Evolutionary conservation across 768 basidiomycete species (phyloP).

Genomic region (Leucocoprinus leucothites): DNA sequence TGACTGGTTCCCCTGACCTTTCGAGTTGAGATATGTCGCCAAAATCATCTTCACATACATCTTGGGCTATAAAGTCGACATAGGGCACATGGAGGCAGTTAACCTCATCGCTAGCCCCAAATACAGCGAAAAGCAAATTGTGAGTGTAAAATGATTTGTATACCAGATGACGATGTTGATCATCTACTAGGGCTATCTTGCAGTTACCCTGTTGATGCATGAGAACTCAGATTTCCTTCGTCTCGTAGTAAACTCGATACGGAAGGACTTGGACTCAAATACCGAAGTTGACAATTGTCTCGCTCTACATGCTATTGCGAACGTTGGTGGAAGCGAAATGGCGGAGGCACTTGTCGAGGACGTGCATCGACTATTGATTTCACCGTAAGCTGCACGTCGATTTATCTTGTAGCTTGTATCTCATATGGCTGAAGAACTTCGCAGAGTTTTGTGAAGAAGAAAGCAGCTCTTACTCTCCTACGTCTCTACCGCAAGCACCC

Average conservation of each 20-base stretch:
- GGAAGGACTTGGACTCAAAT: constrained; percentile 93
- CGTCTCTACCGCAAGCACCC: constrained; percentile 95
- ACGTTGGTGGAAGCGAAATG: constrained; percentile 98
- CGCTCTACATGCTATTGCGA: constrained; percentile 96
- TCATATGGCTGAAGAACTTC: constrained; percentile 64
- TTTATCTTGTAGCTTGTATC: constrained; percentile 7
- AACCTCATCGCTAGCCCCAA: constrained; percentile 94
- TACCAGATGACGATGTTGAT: background rate
- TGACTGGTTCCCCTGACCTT: background rate
- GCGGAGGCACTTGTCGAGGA: constrained; percentile 92
- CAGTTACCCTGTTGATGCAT: constrained; percentile 96
- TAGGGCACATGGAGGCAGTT: constrained; percentile 99
- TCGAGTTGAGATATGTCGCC: constrained; percentile 76
- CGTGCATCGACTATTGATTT: constrained; percentile 92
- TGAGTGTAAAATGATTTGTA: constrained; percentile 36
- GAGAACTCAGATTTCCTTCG: constrained; percentile 97
- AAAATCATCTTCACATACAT: constrained; percentile 99
- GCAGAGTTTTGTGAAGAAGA: constrained; percentile 95
- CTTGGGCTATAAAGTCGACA: constrained; percentile 96
- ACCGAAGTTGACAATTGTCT: constrained; percentile 95
- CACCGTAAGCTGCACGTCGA: constrained; percentile 58
- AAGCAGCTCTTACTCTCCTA: constrained; percentile 91
- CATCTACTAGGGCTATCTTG: constrained; percentile 83
- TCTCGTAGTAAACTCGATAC: constrained; percentile 95
- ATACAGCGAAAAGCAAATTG: constrained; percentile 99